Base-by-base conservation (phyloP, 306 rosid species). In the Delonix regia region DNA sequence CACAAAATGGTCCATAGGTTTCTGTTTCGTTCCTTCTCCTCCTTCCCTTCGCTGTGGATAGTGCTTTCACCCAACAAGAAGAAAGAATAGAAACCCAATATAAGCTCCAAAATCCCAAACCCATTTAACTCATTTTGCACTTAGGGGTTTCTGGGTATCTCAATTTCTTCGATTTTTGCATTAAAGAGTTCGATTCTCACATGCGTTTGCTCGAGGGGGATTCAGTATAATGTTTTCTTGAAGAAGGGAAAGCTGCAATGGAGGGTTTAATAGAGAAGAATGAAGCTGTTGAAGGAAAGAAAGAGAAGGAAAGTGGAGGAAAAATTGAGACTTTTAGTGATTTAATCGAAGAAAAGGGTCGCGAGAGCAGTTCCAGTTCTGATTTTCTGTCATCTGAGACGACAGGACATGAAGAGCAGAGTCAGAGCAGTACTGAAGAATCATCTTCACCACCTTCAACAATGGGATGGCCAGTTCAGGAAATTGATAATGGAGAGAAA, bases 321-420 rank as follows among this genome's bases (percentile, higher is more conserved):
- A 84, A 81, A 73, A 80, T 53, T 38, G 98, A 51, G 74, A 77
- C 77, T 22, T 83, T 79, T 75, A 80, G 52, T 73, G 79, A 84
- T 85, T 88, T 86, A 85, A 73, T 88, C 72, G 90, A 87, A 57
- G 93, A 87, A 48, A 88, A 86, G 83, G 89, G 90, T 67, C 88
- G 91, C 52, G 91, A 85, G 75, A 96, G 99, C 74, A 84, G 88
- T 80, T 90, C 91, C 6, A 91, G 97, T 83, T 91, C 94, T 60
- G 94, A 87, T 68, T 90, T 91, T 85, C 75, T 93, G 78, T 80
- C 92, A 33, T 93, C 98, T 34, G 98, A 90, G 86, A 88, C 94
- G 59, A 83, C 86, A 34, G 94, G 83, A 68, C 88, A 81, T 63
- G 98, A 91, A 80, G 98, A 93, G 49, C 97, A 81, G 27, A 91